Conservation (phyloP, 2,329 filamentous ascomycete species). For the Podosphaera aphanis region DNA sequence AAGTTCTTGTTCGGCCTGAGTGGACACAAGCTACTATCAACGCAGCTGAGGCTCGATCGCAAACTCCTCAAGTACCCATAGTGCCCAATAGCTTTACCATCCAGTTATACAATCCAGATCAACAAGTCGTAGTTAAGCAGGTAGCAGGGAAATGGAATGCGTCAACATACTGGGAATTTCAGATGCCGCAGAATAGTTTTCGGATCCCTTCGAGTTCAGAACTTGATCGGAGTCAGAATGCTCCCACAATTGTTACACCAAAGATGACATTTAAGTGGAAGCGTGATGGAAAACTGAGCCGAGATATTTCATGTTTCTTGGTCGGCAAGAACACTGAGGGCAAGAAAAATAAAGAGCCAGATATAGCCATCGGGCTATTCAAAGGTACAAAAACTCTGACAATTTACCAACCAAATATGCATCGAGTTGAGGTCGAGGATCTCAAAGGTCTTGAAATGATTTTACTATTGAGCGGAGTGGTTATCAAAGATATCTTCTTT, state of each 20-base stretch:
- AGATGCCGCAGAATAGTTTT: constrained; percentile 72
- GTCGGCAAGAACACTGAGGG: constrained; percentile 51
- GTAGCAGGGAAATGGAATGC: constrained; percentile 59
- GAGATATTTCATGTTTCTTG: constrained; percentile 73
- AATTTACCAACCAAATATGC: constrained; percentile 81
- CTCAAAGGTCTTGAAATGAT: constrained; percentile 79
- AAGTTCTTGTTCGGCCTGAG: constrained; percentile 63
- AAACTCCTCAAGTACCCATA: constrained; percentile 44
- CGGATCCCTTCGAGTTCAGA: constrained; percentile 53
- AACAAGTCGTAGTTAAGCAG: constrained; percentile 47
- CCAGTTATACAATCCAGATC: constrained; percentile 84
- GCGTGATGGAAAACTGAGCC: constrained; percentile 62
- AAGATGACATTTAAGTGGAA: constrained; percentile 75
- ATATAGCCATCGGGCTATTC: constrained; percentile 85
- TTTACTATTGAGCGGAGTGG: constrained; percentile 37
- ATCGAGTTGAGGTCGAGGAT: constrained; percentile 78
- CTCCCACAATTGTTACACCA: constrained; percentile 35
- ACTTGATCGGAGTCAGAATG: constrained; percentile 44
- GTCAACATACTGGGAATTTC: constrained; percentile 70
- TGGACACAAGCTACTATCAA: constrained; percentile 69
- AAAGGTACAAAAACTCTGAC: constrained; percentile 47
- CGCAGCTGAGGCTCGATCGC: constrained; percentile 51
- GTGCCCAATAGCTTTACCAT: constrained; percentile 61
- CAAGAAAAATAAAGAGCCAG: constrained; percentile 71
- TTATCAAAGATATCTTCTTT: constrained; percentile 42